Percentiles rank a stretch among this genome's conserved stretches.
These are phyloP conservation scores for Suillus sp. DNA, from an alignment of 768 basidiomycete species.

Conservation along the genomic window DNA sequence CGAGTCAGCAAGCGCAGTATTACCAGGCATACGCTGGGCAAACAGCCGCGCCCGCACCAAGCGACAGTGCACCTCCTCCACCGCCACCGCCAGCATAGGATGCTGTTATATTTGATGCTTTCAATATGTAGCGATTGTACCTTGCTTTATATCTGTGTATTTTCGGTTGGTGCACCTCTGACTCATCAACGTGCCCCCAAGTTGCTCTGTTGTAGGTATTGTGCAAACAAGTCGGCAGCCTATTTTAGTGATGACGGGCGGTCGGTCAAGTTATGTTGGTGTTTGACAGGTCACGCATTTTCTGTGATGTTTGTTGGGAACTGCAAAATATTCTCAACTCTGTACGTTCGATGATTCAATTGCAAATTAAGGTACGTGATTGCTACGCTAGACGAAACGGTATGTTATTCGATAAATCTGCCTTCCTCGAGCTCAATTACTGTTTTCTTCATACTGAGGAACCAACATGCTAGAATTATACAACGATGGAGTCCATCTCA, in stretches of 20 bases:
- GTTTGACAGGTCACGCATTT: too few relatives aligned
- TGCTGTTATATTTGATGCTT: conserved; percentile 1
- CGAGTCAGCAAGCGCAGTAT: conserved; percentile 66
- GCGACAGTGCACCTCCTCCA: conserved; percentile 22
- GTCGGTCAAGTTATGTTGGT: not conserved
- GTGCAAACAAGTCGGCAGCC: not conserved
- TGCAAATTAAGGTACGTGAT: too few relatives aligned
- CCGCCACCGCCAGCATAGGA: conserved; percentile 31
- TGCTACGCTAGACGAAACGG: too few relatives aligned
- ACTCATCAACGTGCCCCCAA: not conserved
- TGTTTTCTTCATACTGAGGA: not conserved
- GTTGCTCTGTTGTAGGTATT: not conserved
- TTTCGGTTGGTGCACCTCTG: conserved; percentile 16
- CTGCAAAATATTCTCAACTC: too few relatives aligned
- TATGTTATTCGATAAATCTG: too few relatives aligned
- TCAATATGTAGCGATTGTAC: conserved; percentile 25
- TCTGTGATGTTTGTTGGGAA: too few relatives aligned
- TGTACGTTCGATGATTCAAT: not conserved
- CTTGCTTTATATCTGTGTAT: conserved; percentile 39
- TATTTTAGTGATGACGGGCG: not conserved
- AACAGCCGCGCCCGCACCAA: conserved; percentile 31
- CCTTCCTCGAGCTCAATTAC: not conserved
- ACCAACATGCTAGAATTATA: not conserved
- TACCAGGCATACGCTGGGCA: conserved; percentile 71
- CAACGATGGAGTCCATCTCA: not conserved